These are phyloP conservation scores for Boletus edulis DNA, from an alignment of 768 basidiomycete genomes.

Conservation along the genomic window DNA sequence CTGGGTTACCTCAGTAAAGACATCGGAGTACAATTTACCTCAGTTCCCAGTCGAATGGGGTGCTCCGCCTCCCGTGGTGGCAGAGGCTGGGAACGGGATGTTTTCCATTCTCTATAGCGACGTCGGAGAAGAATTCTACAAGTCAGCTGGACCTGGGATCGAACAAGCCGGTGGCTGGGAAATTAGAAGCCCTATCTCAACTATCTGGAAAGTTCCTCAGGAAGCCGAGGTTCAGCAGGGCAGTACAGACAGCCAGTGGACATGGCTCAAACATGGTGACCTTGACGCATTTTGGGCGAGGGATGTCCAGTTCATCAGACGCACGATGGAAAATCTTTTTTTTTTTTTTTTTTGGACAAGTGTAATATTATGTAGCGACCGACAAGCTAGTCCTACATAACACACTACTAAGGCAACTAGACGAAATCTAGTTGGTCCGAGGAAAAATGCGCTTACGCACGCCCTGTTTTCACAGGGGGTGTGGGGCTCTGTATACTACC, in stretches of 20 bases:
- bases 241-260: constrained; percentile 6
- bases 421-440: no score
- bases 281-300: constrained; percentile 37
- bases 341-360: no score
- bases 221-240: neutral
- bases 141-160: constrained; percentile 35
- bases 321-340: constrained; percentile 26
- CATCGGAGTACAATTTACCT: constrained; percentile 28
- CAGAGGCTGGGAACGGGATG: constrained; percentile 36
- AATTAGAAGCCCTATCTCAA: constrained; percentile 34
- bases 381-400: no score
- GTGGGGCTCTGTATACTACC: no score
- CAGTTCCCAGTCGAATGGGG: constrained; percentile 44
- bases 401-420: no score
- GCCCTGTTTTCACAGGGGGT: no score
- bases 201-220: constrained; percentile 37
- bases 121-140: constrained; percentile 47
- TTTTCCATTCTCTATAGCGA: constrained; percentile 57
- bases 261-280: constrained; percentile 36
- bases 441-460: no score
- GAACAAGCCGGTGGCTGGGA: constrained; percentile 43
- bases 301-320: constrained; percentile 39
- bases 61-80: constrained; percentile 36
- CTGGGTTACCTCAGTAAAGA: constrained; percentile 44
- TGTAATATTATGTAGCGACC: no score